Base-by-base conservation (phyloP, 495 filamentous ascomycete species). In the Penicillium turbatum region DNA sequence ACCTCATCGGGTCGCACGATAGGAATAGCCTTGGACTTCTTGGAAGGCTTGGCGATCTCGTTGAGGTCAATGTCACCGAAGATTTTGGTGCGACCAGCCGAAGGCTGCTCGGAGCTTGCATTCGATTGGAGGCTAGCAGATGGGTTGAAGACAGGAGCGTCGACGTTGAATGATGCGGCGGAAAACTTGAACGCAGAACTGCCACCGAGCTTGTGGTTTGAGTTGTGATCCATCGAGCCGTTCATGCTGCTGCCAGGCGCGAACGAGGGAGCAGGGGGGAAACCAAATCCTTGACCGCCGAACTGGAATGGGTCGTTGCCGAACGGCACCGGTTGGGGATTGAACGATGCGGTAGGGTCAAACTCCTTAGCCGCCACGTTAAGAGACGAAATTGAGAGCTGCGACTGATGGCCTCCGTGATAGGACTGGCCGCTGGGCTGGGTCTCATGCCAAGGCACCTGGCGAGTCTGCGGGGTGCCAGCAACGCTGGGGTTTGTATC, bases 291-390 rank as follows among this genome's bases (percentile, higher is more conserved):
- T 12, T 66, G 51, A 7, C 66, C 65, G 24, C 66, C 59, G 40
- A 81, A 78, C 57, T 85, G 79, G 66, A 85, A 82, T 5, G 70
- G 72, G 54, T 72, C 80, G 43, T 72, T 71, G 34, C 74, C 73
- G 52, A 86, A 87, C 8, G 76, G 61, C 31, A 78, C 73, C 36
- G 78, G 73, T n/a, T 76, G 74, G 2, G 89, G 80, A 34, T 74
- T 76, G 65, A 87, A 88, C 2, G 80, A 67, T 48, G 69, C 83
- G 15, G 70, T 73, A 5, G 89, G 88, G 52, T 93, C 89, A 68
- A 97, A 97, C 60, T 92, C 90, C 44, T 87, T 86, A 0, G 93
- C 92, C 49, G 83, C 84, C 35, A 91, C 89, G 56, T 98, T 97
- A 41, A 96, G 74, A 52, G 83, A 89, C 0, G 89, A 91, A 16